A percentile compares a stretch with the other conserved stretches of the same genome.
Conservation (phyloP, 1,284 basidiomycete species). For the Takashimella tepidaria region DNA sequence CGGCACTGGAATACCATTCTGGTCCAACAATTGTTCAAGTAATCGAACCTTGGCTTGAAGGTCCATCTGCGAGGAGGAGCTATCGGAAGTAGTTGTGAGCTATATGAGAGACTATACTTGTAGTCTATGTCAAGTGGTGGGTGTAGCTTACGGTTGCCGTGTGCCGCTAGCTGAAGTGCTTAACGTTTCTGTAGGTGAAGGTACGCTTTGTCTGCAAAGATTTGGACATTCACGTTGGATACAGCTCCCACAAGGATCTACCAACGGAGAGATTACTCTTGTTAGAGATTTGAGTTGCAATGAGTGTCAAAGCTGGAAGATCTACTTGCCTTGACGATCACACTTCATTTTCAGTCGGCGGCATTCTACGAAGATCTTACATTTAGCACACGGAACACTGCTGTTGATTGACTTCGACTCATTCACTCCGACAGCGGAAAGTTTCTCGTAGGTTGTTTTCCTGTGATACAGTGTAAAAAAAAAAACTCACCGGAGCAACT, state of each 20-base stretch:
- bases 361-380: background rate
- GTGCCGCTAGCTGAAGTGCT: no score
- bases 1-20: background rate
- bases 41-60: background rate
- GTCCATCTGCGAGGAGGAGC: background rate
- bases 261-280: background rate
- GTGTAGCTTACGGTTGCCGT: no score
- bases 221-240: slow-evolving; percentile 8
- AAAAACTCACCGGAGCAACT: slow-evolving; percentile 3
- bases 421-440: no score
- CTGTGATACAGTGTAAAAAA: no score
- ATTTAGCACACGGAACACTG: background rate
- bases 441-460: no score
- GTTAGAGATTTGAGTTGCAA: background rate
- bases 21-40: background rate
- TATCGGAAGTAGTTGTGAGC: no score
- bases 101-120: no score
- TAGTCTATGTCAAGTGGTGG: no score
- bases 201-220: slow-evolving; percentile 3
- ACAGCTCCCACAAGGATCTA: slow-evolving; percentile 13
- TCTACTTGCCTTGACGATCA: background rate
- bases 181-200: no score
- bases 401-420: no score
- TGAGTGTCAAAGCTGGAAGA: no score
- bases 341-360: slow-evolving; percentile 1